These are phyloP conservation scores for Protomyces lactucae-debilis DNA, from an alignment of 1,139 yeast species.

Conservation along the genomic window DNA sequence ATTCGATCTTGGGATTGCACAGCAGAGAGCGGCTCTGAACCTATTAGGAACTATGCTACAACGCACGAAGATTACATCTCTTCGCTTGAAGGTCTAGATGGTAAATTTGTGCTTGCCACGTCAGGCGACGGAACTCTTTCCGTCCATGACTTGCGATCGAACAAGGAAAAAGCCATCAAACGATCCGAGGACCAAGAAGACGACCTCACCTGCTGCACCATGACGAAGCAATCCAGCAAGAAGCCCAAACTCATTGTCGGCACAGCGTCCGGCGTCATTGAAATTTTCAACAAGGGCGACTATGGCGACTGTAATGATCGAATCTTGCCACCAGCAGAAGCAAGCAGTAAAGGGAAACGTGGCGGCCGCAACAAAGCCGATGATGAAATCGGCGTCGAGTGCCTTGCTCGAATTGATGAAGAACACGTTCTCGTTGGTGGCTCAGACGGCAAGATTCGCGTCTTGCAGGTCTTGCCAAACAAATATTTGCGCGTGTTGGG, in stretches of 20 bases:
- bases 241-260: slow-evolving; percentile 25
- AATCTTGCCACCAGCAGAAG: slow-evolving; percentile 5
- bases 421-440: slow-evolving; percentile 15
- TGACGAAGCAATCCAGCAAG: slow-evolving; percentile 10
- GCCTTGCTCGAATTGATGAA: slow-evolving; percentile 10
- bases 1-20: slow-evolving; percentile 24
- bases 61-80: slow-evolving; percentile 29
- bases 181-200: slow-evolving; percentile 28
- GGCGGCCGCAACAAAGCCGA: slow-evolving; percentile 4
- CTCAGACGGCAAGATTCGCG: slow-evolving; percentile 15
- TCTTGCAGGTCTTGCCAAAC: slow-evolving; percentile 14
- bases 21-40: neutral
- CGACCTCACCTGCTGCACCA: slow-evolving; percentile 25
- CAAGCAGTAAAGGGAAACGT: neutral
- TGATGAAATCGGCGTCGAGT: slow-evolving; percentile 23
- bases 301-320: slow-evolving; percentile 25
- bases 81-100: slow-evolving; percentile 24
- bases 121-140: slow-evolving; percentile 29
- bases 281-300: slow-evolving; percentile 25
- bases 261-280: slow-evolving; percentile 22
- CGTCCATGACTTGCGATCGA: slow-evolving; percentile 26
- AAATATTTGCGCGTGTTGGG: slow-evolving; percentile 5
- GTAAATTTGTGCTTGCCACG: slow-evolving; percentile 21
- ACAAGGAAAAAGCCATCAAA: neutral
- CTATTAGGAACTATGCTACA: neutral